Base-by-base conservation (phyloP, 495 filamentous ascomycete genomes). In the Chaetomium tenue region DNA sequence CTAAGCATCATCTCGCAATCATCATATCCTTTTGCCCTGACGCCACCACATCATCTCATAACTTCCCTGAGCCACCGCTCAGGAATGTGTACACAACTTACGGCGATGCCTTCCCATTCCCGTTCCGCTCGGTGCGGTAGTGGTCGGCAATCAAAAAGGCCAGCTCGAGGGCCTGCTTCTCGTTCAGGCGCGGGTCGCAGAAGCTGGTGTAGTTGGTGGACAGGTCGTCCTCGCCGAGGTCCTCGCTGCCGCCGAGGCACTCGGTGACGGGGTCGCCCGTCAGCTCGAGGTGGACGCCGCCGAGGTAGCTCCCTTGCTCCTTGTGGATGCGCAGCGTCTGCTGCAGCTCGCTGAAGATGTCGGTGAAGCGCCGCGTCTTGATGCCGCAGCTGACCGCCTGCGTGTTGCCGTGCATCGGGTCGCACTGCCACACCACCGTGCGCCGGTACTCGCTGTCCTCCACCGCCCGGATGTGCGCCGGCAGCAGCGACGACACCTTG, bases 181-280 rank as follows among this genome's bases (percentile, higher is more conserved):
- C 94, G 72, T 98, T 98, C 53, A 98, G 78, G 13, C 94, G 78
- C 5, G 94, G 94, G 73, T 98, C 94, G 75, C 94, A 98, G 80
- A 92, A 97, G 30, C 89, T 94, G 3, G 90, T 95, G 74, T 98
- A 98, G 60, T 95, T 89, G 55, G 91, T 83, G 5, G 86, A 85
- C 44, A 98, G 79, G 61, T 96, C 93, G 63, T 93, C 90, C 73
- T 97, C 94, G 7, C 83, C 89, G 66, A 97, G 79, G 0, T 90
- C 90, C 71, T 89, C 91, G 58, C 91, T 93, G 25, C 95, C 94
- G 62, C 95, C 94, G 0, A 93, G 83, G 72, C 94, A 98, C 79
- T 98, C 94, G 5, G 94, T 98, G 20, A 98, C 94, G 30, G 92
- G 89, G 65, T 98, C 94, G 15, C 94, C 94, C 0, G 94, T 98